Conservation (phyloP, 805 yeast genomes). For the Hanseniaspora thailandica region DNA sequence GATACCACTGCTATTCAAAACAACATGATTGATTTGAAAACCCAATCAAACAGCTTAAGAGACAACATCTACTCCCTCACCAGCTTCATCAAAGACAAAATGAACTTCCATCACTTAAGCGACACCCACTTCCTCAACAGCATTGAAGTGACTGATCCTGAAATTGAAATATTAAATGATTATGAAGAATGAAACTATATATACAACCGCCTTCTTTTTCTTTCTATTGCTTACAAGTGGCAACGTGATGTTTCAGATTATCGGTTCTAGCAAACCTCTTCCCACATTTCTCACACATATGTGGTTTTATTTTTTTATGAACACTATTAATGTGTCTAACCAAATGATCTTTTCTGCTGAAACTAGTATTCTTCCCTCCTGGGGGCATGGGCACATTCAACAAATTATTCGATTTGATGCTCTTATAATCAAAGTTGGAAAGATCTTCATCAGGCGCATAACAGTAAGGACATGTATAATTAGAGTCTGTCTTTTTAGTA, state of each 20-base stretch:
- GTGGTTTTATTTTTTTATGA: conserved; percentile 64
- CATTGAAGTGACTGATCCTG: neutral
- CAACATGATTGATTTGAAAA: neutral
- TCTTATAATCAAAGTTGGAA: neutral
- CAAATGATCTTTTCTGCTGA: conserved; percentile 66
- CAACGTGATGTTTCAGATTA: conserved; percentile 55
- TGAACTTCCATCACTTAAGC: neutral
- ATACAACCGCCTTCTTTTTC: neutral
- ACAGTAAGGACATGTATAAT: conserved; percentile 12
- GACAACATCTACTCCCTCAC: neutral
- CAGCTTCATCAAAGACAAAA: neutral
- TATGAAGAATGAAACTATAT: neutral
- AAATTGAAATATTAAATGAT: neutral
- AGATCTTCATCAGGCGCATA: neutral
- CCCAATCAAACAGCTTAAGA: neutral
- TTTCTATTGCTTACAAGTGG: conserved; percentile 35
- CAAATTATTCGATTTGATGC: conserved; percentile 17
- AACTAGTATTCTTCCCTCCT: conserved; percentile 40
- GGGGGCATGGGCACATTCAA: neutral
- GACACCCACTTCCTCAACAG: neutral
- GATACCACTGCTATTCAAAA: neutral
- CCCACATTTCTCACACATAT: conserved; percentile 44
- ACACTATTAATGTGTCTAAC: conserved; percentile 63
- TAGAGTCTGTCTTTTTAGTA: neutral
- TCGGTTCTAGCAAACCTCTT: conserved; percentile 56